A percentile compares a stretch with the other conserved stretches of the same genome.
Conservation (phyloP, 257 asterid species). For the Anisodus tanguticus region DNA sequence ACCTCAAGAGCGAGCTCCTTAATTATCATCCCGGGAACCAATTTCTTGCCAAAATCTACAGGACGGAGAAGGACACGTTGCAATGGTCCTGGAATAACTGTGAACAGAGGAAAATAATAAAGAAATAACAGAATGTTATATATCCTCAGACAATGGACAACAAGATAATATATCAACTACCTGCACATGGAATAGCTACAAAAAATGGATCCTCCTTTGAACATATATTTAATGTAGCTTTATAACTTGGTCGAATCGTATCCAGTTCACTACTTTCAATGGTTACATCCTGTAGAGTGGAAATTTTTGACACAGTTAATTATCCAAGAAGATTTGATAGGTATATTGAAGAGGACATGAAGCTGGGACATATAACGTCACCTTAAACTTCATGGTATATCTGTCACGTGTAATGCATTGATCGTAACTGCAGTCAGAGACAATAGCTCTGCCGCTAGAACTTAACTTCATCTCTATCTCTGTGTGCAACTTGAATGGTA, state of each 20-base stretch:
- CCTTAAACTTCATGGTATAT: slow-evolving; percentile 47
- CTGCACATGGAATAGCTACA: slow-evolving; percentile 51
- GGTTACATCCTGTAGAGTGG: slow-evolving; percentile 43
- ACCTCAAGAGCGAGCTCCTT: slow-evolving; percentile 56
- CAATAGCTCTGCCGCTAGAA: slow-evolving; percentile 35
- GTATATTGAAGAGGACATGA: slow-evolving; percentile 6
- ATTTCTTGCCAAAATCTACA: slow-evolving; percentile 21
- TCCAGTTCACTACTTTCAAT: slow-evolving; percentile 47
- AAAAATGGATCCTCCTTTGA: slow-evolving; percentile 42
- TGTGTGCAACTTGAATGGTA: slow-evolving; percentile 42
- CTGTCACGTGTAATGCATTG: slow-evolving; percentile 41
- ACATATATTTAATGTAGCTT: slow-evolving; percentile 46
- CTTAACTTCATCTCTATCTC: slow-evolving; percentile 41
- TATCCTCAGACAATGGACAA: not conserved
- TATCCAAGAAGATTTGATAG: not conserved
- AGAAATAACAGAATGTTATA: not conserved
- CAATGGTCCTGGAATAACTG: slow-evolving; percentile 65
- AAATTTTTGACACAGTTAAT: not conserved
- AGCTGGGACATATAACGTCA: slow-evolving; percentile 28
- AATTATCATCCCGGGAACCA: slow-evolving; percentile 65
- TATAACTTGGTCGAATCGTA: slow-evolving; percentile 60
- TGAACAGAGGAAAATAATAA: slow-evolving; percentile 23
- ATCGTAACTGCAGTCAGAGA: slow-evolving; percentile 34
- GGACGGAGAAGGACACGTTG: slow-evolving; percentile 36
- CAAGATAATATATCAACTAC: slow-evolving; percentile 36